phyloP scores from a whole-genome alignment of 768 basidiomycete species.

The Suillus subluteus region DNA sequence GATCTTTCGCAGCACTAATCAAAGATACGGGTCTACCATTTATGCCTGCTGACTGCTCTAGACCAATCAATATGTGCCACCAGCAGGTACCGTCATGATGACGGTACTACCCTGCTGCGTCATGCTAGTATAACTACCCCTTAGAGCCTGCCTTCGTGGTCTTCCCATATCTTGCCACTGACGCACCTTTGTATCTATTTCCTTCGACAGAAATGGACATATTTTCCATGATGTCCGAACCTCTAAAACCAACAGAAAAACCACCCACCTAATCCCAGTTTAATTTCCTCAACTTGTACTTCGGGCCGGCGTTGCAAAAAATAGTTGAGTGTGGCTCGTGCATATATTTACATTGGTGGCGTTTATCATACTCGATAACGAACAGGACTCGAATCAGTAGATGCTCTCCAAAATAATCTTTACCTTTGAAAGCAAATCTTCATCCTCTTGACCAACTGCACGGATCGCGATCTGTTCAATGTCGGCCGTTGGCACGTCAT shows the following conservation, averaged over 20 bases:
- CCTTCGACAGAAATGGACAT: background rate
- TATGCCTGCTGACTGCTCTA: background rate
- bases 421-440: slow-evolving; percentile 44
- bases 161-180: background rate
- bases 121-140: too few relatives aligned
- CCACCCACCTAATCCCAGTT: background rate
- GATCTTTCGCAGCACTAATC: background rate
- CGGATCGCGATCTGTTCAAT: slow-evolving; percentile 51
- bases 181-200: background rate
- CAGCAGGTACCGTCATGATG: background rate
- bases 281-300: background rate
- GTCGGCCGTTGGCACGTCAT: slow-evolving; percentile 65
- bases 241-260: background rate
- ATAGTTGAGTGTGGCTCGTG: background rate
- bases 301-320: background rate
- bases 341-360: background rate
- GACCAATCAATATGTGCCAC: background rate
- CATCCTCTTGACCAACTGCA: slow-evolving; percentile 28
- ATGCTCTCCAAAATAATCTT: slow-evolving; percentile 53
- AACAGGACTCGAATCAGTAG: slow-evolving; percentile 28
- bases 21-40: background rate
- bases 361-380: background rate
- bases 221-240: background rate
- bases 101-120: too few relatives aligned
- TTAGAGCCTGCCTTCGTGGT: too few relatives aligned